These are phyloP conservation scores for Colletotrichum endophyticum DNA, from an alignment of 2,329 filamentous ascomycete species.

Conservation along the genomic window DNA sequence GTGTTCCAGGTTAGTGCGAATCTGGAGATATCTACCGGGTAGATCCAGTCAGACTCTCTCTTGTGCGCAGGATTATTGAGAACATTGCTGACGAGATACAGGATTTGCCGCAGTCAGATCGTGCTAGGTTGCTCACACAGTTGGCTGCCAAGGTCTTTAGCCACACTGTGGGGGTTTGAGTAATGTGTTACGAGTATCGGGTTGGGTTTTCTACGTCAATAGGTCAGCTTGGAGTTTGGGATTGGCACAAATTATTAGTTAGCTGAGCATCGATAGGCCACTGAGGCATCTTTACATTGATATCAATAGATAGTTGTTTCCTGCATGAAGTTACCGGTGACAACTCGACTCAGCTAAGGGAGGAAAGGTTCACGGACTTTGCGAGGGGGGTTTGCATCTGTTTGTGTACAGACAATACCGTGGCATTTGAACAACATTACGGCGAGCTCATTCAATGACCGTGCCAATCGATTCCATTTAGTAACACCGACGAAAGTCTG, in stretches of 20 bases:
- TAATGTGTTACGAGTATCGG: background rate
- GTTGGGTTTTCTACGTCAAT: background rate
- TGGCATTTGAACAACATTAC: background rate
- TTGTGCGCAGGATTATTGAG: background rate
- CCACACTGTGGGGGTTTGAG: conserved; percentile 68
- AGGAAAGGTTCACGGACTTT: background rate
- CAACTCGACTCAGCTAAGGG: no score
- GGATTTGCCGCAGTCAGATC: conserved; percentile 83
- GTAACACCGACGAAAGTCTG: background rate
- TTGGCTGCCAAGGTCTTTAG: conserved; percentile 87
- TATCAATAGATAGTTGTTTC: conserved; percentile 5
- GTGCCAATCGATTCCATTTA: background rate
- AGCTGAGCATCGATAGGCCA: background rate
- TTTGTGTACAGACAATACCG: background rate
- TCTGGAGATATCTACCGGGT: conserved; percentile 14
- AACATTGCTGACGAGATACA: conserved; percentile 34
- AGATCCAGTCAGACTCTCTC: conserved; percentile 8
- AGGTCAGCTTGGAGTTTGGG: conserved; percentile 17
- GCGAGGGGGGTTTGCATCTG: background rate
- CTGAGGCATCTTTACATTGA: background rate
- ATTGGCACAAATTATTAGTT: background rate
- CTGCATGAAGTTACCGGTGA: background rate
- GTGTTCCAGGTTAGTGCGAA: conserved; percentile 70
- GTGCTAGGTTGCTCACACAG: conserved; percentile 80
- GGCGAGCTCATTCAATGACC: background rate